Base-by-base conservation (phyloP, 75 land plant genomes). In the Sequoia sempervirens region DNA sequence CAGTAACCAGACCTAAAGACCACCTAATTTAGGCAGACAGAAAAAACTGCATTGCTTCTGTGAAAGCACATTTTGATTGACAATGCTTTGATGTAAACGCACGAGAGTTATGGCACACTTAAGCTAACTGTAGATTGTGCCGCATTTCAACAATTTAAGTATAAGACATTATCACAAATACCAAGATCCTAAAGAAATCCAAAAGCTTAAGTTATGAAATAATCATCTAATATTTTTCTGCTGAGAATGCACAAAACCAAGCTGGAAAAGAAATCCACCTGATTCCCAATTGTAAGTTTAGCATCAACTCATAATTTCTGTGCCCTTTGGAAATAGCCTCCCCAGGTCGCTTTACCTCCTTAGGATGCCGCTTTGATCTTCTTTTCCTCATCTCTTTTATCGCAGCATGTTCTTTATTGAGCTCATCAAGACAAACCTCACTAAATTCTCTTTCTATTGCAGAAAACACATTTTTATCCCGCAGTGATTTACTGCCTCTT, bases 321-420 rank as follows among this genome's bases (percentile, higher is more conserved):
- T 93, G 95, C 40, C 93, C 95, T 80, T 90, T 93, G 85, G 85
- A 87, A 40, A 93, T 90, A 5, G 94, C 90, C 46, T 90, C 88
- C 32, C 95, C 95, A 14, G 87, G 93, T 83, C 89, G 92, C 89
- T 87, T 88, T 12, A 81, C 80, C 83, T 92, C 90, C 56, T 70
- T 86, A 5, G 26, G 75, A 26, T 80, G 50, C 69, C 66, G 56
- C 78, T 85, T 72, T 20, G 37, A 41, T 34, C 90, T 79, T 70
- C 73, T 83, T 79, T 58, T 84, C 41, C 66, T 84, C 18, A 64
- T 37, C 54, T 84, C 69, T 56, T 34, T 70, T 20, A 56, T 12
- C 1, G 47, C 81, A 5, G 78, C 50, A 61, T 38, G 30, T 73
- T 88, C 83, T 46, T 88, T 89, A 37, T 85, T 90, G 32, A 85